Percentiles rank a stretch among this genome's conserved stretches.
phyloP scores from a whole-genome alignment of 2,329 filamentous ascomycete genomes.

The Rhexocercosporidium sp. region DNA sequence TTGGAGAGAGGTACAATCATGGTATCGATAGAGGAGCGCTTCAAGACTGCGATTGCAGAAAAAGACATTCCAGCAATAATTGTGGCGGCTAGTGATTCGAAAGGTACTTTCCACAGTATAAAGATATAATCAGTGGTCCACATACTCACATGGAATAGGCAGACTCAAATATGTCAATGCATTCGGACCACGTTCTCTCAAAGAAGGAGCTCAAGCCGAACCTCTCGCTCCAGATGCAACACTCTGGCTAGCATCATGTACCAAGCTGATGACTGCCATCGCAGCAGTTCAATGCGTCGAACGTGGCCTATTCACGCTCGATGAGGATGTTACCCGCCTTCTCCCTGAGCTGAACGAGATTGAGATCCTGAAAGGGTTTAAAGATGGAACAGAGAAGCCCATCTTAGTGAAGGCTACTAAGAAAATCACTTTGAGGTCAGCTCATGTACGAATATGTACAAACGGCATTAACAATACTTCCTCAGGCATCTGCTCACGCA shows the following conservation, averaged over 20 bases:
- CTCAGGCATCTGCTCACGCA: slow-evolving; percentile 33
- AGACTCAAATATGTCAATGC: neutral
- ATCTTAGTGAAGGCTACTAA: slow-evolving; percentile 22
- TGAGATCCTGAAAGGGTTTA: slow-evolving; percentile 44
- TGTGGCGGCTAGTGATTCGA: slow-evolving; percentile 23
- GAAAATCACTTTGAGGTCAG: slow-evolving; percentile 34
- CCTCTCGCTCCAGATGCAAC: slow-evolving; percentile 47
- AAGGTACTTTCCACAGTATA: slow-evolving; percentile 12
- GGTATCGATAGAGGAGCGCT: slow-evolving; percentile 10
- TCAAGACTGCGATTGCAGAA: slow-evolving; percentile 21
- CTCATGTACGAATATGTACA: neutral
- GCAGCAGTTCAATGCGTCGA: slow-evolving; percentile 63
- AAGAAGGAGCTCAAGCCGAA: neutral
- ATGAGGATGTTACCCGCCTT: slow-evolving; percentile 45
- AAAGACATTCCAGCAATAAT: slow-evolving; percentile 25
- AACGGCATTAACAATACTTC: neutral
- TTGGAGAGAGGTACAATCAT: neutral
- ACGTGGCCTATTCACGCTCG: slow-evolving; percentile 51
- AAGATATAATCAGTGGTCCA: neutral
- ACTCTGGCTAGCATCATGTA: slow-evolving; percentile 55
- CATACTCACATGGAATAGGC: slow-evolving; percentile 23
- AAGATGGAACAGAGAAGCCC: slow-evolving; percentile 45
- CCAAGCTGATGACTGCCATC: slow-evolving; percentile 58
- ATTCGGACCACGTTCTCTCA: neutral
- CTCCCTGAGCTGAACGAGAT: slow-evolving; percentile 34